Evolutionary conservation across 163 green algal species (phyloP), one percentile per base, ranked within the genome.

Genomic region (Scenedesmus sp.): DNA sequence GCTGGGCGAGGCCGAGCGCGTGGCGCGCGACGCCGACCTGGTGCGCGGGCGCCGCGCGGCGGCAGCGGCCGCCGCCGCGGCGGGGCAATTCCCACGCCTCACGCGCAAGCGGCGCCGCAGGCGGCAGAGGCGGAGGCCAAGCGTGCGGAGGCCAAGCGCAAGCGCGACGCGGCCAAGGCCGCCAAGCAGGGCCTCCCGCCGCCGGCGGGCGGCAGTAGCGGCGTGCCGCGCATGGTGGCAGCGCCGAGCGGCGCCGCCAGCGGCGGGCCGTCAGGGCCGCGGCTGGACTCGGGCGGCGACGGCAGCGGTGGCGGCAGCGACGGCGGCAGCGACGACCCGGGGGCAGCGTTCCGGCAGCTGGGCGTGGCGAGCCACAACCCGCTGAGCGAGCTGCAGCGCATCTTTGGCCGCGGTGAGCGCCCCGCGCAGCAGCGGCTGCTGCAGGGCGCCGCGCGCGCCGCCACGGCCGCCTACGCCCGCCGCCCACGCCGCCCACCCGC

Each of bases 361-460:
- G 69, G 69, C 22, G 50, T 64, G n/a, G 69, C 69, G 13, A 22
- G n/a, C 7, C 69, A 77, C 24, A 36, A 77, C 31, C 69, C 69
- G 15, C 17, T 65, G 22, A 53, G 44, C 3, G 69, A 77, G 42
- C 24, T 77, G 4, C 20, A 24, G 18, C 56, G 69, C 24, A 77
- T 77, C 44, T 44, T 77, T 7, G 33, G 69, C 2, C 53, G 54
- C 45, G 69, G 69, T 76, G 51, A 47, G 66, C 14, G 18, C 33
- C 24, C 18, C 29, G 7, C 26, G n/a, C 42, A 71, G 63, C 36
- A 57, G 34, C 6, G 36, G 22, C 60, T 26, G 4, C 24, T 14
- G 60, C 29, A 69, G 28, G 18, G 63, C 3, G n/a, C 34, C 18
- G 24, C 26, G 39, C 31, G 64, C 26, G 53, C 24, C 36, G 47